Conservation (phyloP, 1,284 basidiomycete species). For the Exobasidium cylindrosporum region DNA sequence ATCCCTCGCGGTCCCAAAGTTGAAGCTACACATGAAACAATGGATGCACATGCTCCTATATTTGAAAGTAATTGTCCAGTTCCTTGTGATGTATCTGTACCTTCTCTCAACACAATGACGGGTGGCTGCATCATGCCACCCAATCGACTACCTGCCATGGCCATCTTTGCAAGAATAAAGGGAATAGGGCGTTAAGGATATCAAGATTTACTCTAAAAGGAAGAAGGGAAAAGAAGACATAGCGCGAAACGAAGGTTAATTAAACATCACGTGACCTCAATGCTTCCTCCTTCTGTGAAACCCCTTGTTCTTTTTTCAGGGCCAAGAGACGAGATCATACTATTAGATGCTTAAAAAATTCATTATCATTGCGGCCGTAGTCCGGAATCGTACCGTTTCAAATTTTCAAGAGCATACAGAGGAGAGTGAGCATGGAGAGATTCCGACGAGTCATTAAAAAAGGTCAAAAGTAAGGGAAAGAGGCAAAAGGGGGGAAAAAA, state of each 20-base stretch:
- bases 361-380: neutral
- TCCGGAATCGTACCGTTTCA: neutral
- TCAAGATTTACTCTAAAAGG: neutral
- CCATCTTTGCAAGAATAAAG: conserved; percentile 3
- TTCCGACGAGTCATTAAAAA: neutral
- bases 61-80: conserved; percentile 90
- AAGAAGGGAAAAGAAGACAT: conserved; percentile 5
- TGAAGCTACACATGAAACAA: conserved; percentile 62
- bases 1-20: conserved; percentile 98
- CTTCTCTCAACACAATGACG: conserved; percentile 61
- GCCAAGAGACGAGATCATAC: too few relatives aligned
- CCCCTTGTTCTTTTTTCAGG: too few relatives aligned
- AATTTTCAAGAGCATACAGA: neutral
- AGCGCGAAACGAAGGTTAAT: neutral
- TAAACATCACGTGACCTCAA: neutral
- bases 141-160: conserved; percentile 13
- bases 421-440: neutral
- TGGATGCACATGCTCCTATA: conserved; percentile 62
- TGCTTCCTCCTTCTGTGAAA: too few relatives aligned
- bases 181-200: neutral
- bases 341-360: too few relatives aligned
- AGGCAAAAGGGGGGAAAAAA: neutral
- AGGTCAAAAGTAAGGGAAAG: neutral
- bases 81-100: conserved; percentile 94
- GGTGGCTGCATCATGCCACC: conserved; percentile 17